Evolutionary conservation across 768 basidiomycete species (phyloP).

Genomic region (Suillus subluteus): DNA sequence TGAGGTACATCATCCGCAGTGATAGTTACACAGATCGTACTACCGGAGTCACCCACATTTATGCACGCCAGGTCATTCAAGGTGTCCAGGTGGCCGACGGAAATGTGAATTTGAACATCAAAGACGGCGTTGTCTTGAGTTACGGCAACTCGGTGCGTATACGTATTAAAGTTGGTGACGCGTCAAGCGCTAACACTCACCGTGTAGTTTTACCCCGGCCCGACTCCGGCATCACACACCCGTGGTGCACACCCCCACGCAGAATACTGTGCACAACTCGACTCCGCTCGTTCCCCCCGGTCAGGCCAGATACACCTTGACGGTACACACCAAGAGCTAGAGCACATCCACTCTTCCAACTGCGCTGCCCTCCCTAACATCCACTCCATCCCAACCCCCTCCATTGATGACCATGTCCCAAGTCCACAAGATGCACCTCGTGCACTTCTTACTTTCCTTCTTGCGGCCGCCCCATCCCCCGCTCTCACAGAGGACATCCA

Average conservation of each 20-base stretch:
- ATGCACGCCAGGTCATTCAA: constrained; percentile 81
- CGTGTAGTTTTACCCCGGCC: constrained; percentile 75
- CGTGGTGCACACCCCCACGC: constrained; percentile 48
- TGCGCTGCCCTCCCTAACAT: constrained; percentile 54
- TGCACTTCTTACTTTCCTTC: constrained; percentile 80
- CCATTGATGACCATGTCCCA: constrained; percentile 29
- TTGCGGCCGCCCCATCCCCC: constrained; percentile 63
- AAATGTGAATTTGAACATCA: constrained; percentile 92
- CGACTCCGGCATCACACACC: constrained; percentile 44
- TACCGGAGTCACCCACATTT: constrained; percentile 89
- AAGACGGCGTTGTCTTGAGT: constrained; percentile 80
- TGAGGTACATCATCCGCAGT: constrained; percentile 63
- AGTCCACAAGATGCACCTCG: constrained; percentile 43
- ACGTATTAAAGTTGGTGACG: not conserved
- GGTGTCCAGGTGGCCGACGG: constrained; percentile 90
- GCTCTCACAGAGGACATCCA: constrained; percentile 47
- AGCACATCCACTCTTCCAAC: constrained; percentile 57
- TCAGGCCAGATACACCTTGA: constrained; percentile 32
- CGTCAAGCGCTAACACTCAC: constrained; percentile 12
- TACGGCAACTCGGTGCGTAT: constrained; percentile 82
- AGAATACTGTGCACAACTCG: constrained; percentile 54
- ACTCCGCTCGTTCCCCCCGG: constrained; percentile 35
- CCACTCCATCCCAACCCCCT: constrained; percentile 23
- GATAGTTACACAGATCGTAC: constrained; percentile 88
- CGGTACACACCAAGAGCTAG: constrained; percentile 29